Percentiles rank a stretch among this genome's conserved stretches.
Conservation (phyloP, 495 filamentous ascomycete species). For the Podospora tetraspora region DNA sequence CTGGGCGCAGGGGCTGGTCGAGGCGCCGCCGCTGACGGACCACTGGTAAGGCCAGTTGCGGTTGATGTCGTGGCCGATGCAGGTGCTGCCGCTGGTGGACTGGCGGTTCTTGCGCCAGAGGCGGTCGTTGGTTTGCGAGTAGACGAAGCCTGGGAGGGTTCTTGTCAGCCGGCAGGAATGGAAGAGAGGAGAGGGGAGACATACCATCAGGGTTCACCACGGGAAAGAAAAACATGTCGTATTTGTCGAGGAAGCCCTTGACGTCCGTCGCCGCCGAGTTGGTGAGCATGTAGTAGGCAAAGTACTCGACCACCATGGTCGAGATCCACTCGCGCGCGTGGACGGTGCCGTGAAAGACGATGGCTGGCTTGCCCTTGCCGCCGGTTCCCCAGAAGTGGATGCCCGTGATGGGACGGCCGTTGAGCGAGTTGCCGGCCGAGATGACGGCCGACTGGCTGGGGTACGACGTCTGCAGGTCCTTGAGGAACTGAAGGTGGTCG, state of each 20-base stretch:
- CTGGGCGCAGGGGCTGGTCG: constrained; percentile 48
- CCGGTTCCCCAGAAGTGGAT: constrained; percentile 54
- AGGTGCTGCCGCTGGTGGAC: constrained; percentile 35
- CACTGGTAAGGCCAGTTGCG: constrained; percentile 56
- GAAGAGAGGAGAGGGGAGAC: neutral
- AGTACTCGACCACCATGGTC: constrained; percentile 54
- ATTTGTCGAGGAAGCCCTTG: constrained; percentile 48
- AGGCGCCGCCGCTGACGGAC: constrained; percentile 44
- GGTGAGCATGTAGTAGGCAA: constrained; percentile 50
- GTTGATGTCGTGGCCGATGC: constrained; percentile 58
- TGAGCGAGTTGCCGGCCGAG: constrained; percentile 46
- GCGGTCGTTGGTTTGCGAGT: constrained; percentile 51
- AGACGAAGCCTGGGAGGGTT: constrained; percentile 42
- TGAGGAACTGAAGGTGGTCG: constrained; percentile 49
- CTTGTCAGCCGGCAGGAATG: neutral
- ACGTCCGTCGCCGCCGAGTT: constrained; percentile 40
- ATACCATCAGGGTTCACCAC: constrained; percentile 56
- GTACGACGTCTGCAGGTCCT: constrained; percentile 43
- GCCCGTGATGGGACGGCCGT: constrained; percentile 50
- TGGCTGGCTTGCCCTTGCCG: constrained; percentile 50
- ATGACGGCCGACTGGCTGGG: constrained; percentile 48
- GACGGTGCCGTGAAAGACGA: constrained; percentile 56
- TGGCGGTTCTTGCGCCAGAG: constrained; percentile 62
- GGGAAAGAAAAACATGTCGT: constrained; percentile 60
- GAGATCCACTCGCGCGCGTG: constrained; percentile 63